Evolutionary conservation across 768 basidiomycete species (phyloP), one percentile per base, ranked within the genome.

Genomic region (Pholiota microspora): DNA sequence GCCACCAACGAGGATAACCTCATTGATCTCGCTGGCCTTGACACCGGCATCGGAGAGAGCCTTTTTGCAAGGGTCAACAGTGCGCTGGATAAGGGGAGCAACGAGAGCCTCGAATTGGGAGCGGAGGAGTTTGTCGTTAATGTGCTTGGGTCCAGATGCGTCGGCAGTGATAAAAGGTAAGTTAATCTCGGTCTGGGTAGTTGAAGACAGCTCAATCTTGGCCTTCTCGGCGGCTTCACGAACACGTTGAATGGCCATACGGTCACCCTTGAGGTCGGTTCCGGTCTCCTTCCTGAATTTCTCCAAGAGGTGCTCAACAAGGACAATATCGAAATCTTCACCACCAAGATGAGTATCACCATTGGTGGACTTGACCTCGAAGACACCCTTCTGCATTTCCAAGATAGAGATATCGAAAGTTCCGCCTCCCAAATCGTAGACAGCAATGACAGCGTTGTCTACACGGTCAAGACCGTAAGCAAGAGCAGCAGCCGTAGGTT

Each of bases 351-450:
- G 97, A 13, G 97, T 98, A 73, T 99, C 96, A 69, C 97, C 97
- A 68, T 98, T 98, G 52, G 97, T 99, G 0, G 97, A 98, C 79
- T 98, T 99, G 69, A 99, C 97, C 73, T 98, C 97, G 72, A 98
- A 99, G 8, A 99, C 95, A 64, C 96, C 97, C 73, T 97, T 95
- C 73, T 98, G 94, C 94, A 98, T 98, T 76, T 98, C 95, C 53
- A 99, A 80, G 62, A 99, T 95, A 25, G 97, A 99, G 67, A 99
- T 94, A 93, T 98, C 96, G 72, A 98, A 98, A 21, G 96, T 98
- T 53, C 96, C 96, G 64, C 96, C 96, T 62, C 96, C 96, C 28
- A 98, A 82, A 79, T 99, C 97, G 70, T 98, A 99, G 55, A 99
- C 97, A 38, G 97, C 97, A 62, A 99, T 94, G 68, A 97, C 79